These are phyloP conservation scores for Eimeria praecox DNA, from an alignment of 169 alveolate species.

Conservation along the genomic window DNA sequence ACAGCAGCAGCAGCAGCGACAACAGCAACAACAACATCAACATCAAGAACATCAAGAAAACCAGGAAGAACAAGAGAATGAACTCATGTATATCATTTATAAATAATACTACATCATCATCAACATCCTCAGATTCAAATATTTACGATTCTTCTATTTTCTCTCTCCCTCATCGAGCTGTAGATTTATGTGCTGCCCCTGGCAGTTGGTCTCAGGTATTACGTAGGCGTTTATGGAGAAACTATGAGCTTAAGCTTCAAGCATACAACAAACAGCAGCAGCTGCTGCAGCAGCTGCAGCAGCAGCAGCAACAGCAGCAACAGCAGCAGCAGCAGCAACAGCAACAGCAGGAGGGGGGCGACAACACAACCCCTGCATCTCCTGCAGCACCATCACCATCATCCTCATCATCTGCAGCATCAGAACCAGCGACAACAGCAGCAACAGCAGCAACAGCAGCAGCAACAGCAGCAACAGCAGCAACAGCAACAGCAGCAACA, in stretches of 20 bases:
- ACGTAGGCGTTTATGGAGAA: slow-evolving; percentile 76
- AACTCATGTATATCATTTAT: too few relatives aligned
- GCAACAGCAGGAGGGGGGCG: neutral
- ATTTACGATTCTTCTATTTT: neutral
- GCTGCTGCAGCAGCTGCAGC: slow-evolving; percentile 73
- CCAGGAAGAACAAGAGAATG: too few relatives aligned
- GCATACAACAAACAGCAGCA: slow-evolving; percentile 15
- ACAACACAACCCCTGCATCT: slow-evolving; percentile 11
- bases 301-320: slow-evolving; percentile 19
- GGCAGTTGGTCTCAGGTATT: slow-evolving; percentile 99
- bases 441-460: neutral
- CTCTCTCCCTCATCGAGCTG: slow-evolving; percentile 89
- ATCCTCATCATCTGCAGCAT: slow-evolving; percentile 80
- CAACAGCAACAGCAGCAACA: slow-evolving; percentile 42
- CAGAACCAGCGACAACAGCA: slow-evolving; percentile 71
- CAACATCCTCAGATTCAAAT: too few relatives aligned
- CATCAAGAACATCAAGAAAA: too few relatives aligned
- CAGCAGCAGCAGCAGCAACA: slow-evolving; percentile 74
- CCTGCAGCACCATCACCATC: slow-evolving; percentile 30
- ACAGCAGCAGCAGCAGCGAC: too few relatives aligned
- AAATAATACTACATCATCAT: too few relatives aligned
- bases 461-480: slow-evolving; percentile 55
- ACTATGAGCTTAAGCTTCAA: slow-evolving; percentile 16
- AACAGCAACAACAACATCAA: too few relatives aligned
- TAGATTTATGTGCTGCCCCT: slow-evolving; percentile 99